These are phyloP conservation scores for Hypoxylon sp. DNA, from an alignment of 2,329 filamentous ascomycete genomes.

Conservation along the genomic window DNA sequence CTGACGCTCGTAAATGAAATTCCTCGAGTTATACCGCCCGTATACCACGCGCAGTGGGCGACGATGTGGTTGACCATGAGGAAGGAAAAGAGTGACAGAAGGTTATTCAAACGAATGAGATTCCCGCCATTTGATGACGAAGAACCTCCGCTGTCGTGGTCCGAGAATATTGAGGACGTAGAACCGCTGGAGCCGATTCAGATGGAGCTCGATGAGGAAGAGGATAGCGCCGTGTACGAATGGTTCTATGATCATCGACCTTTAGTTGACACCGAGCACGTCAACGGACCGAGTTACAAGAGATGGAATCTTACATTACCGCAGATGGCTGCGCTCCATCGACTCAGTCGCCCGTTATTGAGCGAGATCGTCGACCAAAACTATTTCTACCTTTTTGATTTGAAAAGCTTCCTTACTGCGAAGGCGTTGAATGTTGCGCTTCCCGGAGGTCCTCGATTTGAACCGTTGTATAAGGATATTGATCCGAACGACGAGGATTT, in stretches of 20 bases:
- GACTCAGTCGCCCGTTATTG: conserved; percentile 89
- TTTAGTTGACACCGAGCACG: conserved; percentile 89
- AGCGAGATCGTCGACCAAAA: conserved; percentile 96
- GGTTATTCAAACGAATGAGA: conserved; percentile 98
- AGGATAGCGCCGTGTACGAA: conserved; percentile 91
- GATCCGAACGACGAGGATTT: conserved; percentile 99
- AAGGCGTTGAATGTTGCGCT: conserved; percentile 98
- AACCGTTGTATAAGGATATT: conserved; percentile 98
- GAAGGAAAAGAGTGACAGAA: conserved; percentile 94
- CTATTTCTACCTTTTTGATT: conserved; percentile 97
- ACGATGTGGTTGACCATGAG: conserved; percentile 99
- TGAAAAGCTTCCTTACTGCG: conserved; percentile 94
- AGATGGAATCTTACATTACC: conserved; percentile 92
- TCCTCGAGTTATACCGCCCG: conserved; percentile 95
- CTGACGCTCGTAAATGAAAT: conserved; percentile 97
- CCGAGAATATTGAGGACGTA: conserved; percentile 98
- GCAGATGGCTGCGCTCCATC: conserved; percentile 96
- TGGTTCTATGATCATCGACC: conserved; percentile 98
- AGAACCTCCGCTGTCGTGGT: conserved; percentile 97
- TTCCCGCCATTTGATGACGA: conserved; percentile 99
- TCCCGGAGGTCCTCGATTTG: conserved; percentile 96
- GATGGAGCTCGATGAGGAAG: conserved; percentile 95
- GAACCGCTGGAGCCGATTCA: conserved; percentile 98
- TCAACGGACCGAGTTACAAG: conserved; percentile 97
- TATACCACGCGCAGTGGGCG: conserved; percentile 98